These are phyloP conservation scores for Macrophomina pseudophaseolina DNA, from an alignment of 2,329 filamentous ascomycete species.

Conservation along the genomic window DNA sequence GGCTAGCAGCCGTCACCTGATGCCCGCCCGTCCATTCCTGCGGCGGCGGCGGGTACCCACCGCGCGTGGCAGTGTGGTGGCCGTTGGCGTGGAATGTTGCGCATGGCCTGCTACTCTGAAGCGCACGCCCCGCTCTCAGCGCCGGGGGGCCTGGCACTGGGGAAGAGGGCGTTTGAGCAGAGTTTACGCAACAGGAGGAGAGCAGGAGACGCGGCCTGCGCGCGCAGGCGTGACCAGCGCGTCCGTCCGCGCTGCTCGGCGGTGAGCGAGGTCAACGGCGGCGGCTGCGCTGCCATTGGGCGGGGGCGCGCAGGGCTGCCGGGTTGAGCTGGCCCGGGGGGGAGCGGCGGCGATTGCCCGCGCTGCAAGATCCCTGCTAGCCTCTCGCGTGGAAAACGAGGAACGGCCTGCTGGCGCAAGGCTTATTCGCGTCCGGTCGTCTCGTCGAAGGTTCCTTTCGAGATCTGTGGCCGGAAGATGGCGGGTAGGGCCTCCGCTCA, in stretches of 20 bases:
- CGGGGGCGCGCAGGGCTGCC: conserved; percentile 16
- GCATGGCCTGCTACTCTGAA: background rate
- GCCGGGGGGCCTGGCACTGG: conserved; percentile 21
- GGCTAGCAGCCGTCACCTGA: conserved; percentile 14
- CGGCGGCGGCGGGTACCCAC: conserved; percentile 7
- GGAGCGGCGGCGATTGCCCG: conserved; percentile 5
- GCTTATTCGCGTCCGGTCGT: conserved; percentile 24
- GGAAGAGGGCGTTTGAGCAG: conserved; percentile 15
- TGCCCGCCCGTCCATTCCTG: background rate
- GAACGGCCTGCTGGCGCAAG: conserved; percentile 21
- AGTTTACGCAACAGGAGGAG: conserved; percentile 7
- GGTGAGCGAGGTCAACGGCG: conserved; percentile 21
- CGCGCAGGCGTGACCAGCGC: conserved; percentile 3
- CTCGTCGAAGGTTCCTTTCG: conserved; percentile 25
- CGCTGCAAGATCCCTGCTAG: conserved; percentile 10
- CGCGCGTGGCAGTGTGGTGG: conserved; percentile 11
- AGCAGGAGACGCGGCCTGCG: conserved; percentile 9
- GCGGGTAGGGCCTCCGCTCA: conserved; percentile 8
- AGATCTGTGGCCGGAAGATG: conserved; percentile 24
- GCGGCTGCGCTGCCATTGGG: conserved; percentile 7
- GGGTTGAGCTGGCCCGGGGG: conserved; percentile 14
- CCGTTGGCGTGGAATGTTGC: conserved; percentile 21
- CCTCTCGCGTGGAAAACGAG: conserved; percentile 24
- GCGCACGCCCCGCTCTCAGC: conserved; percentile 11
- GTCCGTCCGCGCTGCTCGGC: conserved; percentile 14